Percentiles rank a stretch among this genome's conserved stretches.
Conservation (phyloP, 805 yeast genomes). For the Suhomyces vadensis region DNA sequence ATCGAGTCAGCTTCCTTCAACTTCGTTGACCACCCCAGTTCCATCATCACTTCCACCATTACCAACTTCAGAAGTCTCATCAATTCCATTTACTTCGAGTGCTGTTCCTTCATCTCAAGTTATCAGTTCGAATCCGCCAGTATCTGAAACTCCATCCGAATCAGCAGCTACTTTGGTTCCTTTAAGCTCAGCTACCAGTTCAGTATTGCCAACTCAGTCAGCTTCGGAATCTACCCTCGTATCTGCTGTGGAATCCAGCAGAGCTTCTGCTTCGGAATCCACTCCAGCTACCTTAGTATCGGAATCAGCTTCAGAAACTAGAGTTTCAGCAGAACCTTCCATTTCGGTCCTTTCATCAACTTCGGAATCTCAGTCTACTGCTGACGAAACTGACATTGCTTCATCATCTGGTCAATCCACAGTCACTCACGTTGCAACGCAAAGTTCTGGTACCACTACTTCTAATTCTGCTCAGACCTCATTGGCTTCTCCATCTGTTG, state of each 20-base stretch:
- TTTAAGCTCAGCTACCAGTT: not conserved
- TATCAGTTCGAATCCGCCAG: not conserved
- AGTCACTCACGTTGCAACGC: no score
- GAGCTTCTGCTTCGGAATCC: not conserved
- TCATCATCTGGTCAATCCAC: no score
- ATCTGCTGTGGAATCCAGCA: not conserved
- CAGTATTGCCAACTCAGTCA: not conserved
- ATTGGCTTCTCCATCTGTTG: slow-evolving; percentile 8
- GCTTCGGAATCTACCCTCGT: not conserved
- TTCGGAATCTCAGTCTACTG: not conserved
- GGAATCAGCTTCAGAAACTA: not conserved
- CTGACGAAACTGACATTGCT: no score
- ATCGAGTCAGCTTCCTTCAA: not conserved
- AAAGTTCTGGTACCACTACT: no score
- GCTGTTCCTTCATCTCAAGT: not conserved
- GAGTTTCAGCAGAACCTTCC: not conserved
- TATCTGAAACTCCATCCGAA: not conserved
- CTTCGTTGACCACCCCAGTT: not conserved
- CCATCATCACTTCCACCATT: not conserved
- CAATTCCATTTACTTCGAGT: not conserved
- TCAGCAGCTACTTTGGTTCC: slow-evolving; percentile 1
- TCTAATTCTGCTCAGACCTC: not conserved
- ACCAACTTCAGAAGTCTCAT: not conserved
- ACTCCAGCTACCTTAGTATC: not conserved
- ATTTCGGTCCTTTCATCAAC: not conserved